Conservation (phyloP, 192 early-diverging fungal species). For the Coemansia sp. region DNA sequence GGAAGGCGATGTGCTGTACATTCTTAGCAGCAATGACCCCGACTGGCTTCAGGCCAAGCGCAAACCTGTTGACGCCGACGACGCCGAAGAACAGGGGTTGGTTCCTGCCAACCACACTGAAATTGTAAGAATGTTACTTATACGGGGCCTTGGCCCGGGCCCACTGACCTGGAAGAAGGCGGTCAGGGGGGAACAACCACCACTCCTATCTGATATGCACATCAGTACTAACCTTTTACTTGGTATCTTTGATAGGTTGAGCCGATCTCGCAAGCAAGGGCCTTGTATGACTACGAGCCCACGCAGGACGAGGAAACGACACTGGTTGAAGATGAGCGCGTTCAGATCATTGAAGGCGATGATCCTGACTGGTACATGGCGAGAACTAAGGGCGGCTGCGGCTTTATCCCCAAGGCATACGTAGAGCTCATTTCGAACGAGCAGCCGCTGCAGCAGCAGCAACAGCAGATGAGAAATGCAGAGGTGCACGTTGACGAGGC, state of each 20-base stretch:
- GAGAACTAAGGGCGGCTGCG: constrained; percentile 66
- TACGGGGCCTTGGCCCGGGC: neutral
- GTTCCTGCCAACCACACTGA: constrained; percentile 94
- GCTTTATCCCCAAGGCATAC: constrained; percentile 88
- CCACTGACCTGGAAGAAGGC: neutral
- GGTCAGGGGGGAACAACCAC: too few relatives aligned
- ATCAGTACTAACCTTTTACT: neutral
- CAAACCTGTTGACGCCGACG: constrained; percentile 57
- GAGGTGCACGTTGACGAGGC: constrained; percentile 6
- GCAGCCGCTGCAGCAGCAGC: constrained; percentile 3
- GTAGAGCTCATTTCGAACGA: constrained; percentile 58
- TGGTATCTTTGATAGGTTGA: constrained; percentile 36
- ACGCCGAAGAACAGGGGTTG: constrained; percentile 65
- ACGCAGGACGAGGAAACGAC: constrained; percentile 81
- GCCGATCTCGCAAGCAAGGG: constrained; percentile 62
- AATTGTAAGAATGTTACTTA: constrained; percentile 25
- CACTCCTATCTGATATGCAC: neutral
- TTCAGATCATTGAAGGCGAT: constrained; percentile 78
- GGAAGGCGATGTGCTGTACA: constrained; percentile 86
- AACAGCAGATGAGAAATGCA: neutral
- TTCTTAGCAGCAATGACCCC: constrained; percentile 83
- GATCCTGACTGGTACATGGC: constrained; percentile 95
- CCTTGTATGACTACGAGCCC: constrained; percentile 83
- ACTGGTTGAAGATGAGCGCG: constrained; percentile 68
- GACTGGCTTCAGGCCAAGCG: constrained; percentile 90